Evolutionary conservation across 495 filamentous ascomycete genomes (phyloP).

Genomic region (Penicillium cataractarum): DNA sequence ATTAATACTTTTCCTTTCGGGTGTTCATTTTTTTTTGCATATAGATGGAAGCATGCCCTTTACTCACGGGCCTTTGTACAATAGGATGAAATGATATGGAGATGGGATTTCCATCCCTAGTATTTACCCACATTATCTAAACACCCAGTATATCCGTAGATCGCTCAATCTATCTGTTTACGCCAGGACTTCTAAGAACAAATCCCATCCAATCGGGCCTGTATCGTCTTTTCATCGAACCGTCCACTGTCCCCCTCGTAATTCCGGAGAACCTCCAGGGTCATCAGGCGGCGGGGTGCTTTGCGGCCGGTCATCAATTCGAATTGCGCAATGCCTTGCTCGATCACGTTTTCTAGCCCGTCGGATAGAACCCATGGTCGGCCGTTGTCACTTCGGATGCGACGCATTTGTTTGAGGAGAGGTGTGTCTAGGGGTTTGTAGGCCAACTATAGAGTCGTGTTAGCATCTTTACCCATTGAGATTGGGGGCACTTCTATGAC

Average conservation of each 20-base stretch:
- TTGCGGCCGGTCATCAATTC: constrained; percentile 82
- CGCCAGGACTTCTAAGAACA: constrained; percentile 13
- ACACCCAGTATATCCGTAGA: neutral
- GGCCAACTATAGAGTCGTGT: constrained; percentile 54
- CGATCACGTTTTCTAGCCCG: constrained; percentile 75
- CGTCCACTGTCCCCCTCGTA: constrained; percentile 46
- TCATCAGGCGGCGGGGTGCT: constrained; percentile 76
- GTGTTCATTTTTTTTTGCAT: neutral
- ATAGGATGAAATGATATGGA: neutral
- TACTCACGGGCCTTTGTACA: neutral
- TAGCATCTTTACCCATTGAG: constrained; percentile 11
- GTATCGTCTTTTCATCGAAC: constrained; percentile 50
- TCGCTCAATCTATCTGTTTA: neutral
- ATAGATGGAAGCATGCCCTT: constrained; percentile 5
- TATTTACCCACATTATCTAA: neutral
- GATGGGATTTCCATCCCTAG: neutral
- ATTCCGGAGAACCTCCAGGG: constrained; percentile 63
- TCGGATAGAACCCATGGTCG: constrained; percentile 79
- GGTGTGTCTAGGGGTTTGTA: constrained; percentile 77
- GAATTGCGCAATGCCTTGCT: constrained; percentile 83
- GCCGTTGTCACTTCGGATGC: constrained; percentile 59
- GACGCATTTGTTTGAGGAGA: constrained; percentile 65
- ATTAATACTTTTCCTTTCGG: neutral
- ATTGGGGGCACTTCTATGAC: constrained; percentile 14
- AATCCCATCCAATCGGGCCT: constrained; percentile 42